A percentile compares a stretch with the other conserved stretches of the same genome.
Evolutionary conservation across 1,284 basidiomycete genomes (phyloP).

Genomic region (Cryptococcus neoformans): DNA sequence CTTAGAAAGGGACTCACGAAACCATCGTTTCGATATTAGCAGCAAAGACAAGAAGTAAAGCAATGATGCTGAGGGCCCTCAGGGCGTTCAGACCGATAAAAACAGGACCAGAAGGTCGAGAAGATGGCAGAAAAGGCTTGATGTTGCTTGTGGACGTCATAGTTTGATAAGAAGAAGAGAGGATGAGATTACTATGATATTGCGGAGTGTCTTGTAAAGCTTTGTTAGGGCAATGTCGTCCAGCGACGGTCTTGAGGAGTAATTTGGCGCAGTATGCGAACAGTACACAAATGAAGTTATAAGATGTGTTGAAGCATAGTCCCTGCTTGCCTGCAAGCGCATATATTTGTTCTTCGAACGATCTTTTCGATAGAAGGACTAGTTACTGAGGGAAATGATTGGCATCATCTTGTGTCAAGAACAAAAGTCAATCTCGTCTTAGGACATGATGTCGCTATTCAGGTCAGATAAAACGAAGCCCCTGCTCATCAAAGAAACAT

Average conservation of each 20-base stretch:
- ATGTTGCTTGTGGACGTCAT: conserved; percentile 13
- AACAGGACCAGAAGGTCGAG: conserved; percentile 39
- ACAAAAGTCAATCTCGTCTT: too few species aligned
- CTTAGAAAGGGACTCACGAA: conserved; percentile 46
- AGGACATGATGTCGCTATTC: too few species aligned
- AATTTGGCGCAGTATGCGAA: too few species aligned
- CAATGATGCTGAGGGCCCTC: conserved; percentile 70
- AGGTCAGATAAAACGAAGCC: too few species aligned
- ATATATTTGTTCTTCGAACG: too few species aligned
- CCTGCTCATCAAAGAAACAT: too few species aligned
- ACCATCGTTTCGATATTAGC: conserved; percentile 77
- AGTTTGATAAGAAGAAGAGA: background rate
- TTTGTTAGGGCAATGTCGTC: background rate
- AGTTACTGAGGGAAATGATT: too few species aligned
- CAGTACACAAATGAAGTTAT: too few species aligned
- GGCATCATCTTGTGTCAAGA: too few species aligned
- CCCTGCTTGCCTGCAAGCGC: too few species aligned
- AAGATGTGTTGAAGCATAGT: too few species aligned
- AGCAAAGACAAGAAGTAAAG: conserved; percentile 65
- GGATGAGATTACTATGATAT: background rate
- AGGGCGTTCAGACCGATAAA: conserved; percentile 76
- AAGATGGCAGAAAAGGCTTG: conserved; percentile 29
- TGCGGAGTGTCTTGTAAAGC: background rate
- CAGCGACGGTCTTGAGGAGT: background rate
- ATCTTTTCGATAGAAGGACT: too few species aligned